Base-by-base conservation (phyloP, 345 rosid genomes). In the Bruguiera parviflora region DNA sequence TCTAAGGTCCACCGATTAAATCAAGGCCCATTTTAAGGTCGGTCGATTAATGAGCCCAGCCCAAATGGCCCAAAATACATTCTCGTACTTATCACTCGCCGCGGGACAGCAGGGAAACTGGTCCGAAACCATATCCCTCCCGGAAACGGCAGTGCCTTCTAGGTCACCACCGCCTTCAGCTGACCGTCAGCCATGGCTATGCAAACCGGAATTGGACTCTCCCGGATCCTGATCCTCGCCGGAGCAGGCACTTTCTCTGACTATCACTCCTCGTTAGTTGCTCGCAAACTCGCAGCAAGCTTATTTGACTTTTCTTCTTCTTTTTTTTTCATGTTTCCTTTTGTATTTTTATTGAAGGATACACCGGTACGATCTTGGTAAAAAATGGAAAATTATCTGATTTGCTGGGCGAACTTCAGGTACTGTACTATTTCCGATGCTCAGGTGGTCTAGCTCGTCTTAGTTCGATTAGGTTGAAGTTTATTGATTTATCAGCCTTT, bases 321-420 rank as follows among this genome's bases (percentile, higher is more conserved):
- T 66, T 71, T 52, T 39, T 8, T 49, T 31, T 20, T 29, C 58
- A 0, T 33, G 37, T 33, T 1, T 33, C 22, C 27, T 57, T 8
- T 25, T 59, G 33, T 18, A 0, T 7, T 1, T 33, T 4, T n/a
- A 9, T 27, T 27, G 28, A 20, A 95, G 99, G 97, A 43, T 96
- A 96, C 68, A 86, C 96, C 6, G 75, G 90, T 61, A 92, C 98
- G 52, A 53, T 96, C 62, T 73, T 95, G 73, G 11, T 95, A 8
- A 85, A 87, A 60, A 90, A 95, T 69, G 94, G 98, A 1, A 92
- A 95, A 80, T 78, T 95, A 74, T 83, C 99, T 0, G 96, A 92
- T 4, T 5, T 92, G 47, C 27, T 95, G 56, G 92, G 90, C 53
- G 91, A 95, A 69, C 74, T 95, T 65, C 90, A 89, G 91, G 99